phyloP scores from a whole-genome alignment of 495 filamentous ascomycete species.

The Copromyces sp. region DNA sequence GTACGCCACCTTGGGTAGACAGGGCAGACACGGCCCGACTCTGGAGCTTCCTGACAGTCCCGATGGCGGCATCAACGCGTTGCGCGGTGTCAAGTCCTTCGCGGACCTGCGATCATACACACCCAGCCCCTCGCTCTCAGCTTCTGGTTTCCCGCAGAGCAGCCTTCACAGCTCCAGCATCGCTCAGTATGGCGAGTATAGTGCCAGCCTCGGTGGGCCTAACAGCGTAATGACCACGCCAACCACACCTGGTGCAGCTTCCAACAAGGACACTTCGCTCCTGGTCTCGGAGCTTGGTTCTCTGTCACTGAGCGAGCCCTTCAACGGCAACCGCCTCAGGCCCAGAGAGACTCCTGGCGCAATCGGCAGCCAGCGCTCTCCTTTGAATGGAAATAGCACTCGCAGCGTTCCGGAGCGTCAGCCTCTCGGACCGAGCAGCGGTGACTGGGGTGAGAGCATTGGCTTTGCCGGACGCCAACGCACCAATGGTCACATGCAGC shows the following conservation, averaged over 20 bases:
- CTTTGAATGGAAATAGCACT: constrained; percentile 50
- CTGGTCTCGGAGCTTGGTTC: constrained; percentile 43
- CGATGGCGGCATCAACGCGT: constrained; percentile 38
- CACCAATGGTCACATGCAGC: constrained; percentile 70
- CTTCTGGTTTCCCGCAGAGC: constrained; percentile 38
- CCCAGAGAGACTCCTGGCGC: constrained; percentile 49
- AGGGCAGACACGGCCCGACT: constrained; percentile 53
- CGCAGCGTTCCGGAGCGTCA: constrained; percentile 70
- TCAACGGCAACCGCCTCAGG: constrained; percentile 40
- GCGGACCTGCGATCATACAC: constrained; percentile 92
- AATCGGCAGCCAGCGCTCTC: constrained; percentile 79
- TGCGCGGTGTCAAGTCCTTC: constrained; percentile 94
- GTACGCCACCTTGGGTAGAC: constrained; percentile 65
- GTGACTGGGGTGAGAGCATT: constrained; percentile 56
- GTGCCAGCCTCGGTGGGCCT: constrained; percentile 23
- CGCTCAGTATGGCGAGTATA: constrained; percentile 43
- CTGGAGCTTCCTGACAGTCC: constrained; percentile 81
- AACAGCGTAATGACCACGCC: constrained; percentile 29
- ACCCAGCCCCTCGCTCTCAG: constrained; percentile 83
- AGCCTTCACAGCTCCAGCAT: constrained; percentile 46
- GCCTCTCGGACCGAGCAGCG: constrained; percentile 63
- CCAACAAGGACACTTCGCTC: constrained; percentile 48
- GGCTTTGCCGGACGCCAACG: constrained; percentile 58
- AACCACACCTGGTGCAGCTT: constrained; percentile 45
- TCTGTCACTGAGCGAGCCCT: constrained; percentile 57